Conservation (phyloP, 148 eudicot genomes). For the Salicornia ramosissima region DNA sequence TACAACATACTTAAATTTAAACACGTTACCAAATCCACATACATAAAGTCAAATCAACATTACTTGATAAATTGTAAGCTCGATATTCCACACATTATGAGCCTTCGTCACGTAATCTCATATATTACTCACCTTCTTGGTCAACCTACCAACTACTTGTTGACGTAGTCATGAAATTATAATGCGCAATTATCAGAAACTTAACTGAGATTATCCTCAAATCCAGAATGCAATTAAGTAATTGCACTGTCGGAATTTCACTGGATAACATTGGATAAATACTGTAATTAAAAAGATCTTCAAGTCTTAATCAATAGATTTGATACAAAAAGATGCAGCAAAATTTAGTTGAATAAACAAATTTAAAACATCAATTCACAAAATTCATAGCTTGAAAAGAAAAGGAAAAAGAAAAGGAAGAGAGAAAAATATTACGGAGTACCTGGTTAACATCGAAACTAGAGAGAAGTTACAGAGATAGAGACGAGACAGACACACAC, state of each 20-base stretch:
- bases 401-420: no score
- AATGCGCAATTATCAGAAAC: background rate
- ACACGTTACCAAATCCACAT: conserved; percentile 13
- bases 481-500: no score
- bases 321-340: background rate
- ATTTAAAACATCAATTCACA: conserved; percentile 1
- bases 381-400: no score
- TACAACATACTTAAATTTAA: background rate
- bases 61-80: background rate
- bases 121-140: background rate
- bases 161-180: background rate
- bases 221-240: background rate
- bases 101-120: conserved; percentile 22
- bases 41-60: conserved; percentile 22
- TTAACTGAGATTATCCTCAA: background rate
- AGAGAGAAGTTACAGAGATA: no score
- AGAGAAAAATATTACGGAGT: no score
- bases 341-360: background rate
- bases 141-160: conserved; percentile 11
- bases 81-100: background rate
- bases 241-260: background rate
- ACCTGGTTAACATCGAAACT: no score
- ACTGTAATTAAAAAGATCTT: background rate
- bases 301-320: conserved; percentile 25
- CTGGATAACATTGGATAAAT: background rate